Evolutionary conservation across 2,329 filamentous ascomycete species (phyloP).

Genomic region (Dryadomyces quercus-mongolicae): DNA sequence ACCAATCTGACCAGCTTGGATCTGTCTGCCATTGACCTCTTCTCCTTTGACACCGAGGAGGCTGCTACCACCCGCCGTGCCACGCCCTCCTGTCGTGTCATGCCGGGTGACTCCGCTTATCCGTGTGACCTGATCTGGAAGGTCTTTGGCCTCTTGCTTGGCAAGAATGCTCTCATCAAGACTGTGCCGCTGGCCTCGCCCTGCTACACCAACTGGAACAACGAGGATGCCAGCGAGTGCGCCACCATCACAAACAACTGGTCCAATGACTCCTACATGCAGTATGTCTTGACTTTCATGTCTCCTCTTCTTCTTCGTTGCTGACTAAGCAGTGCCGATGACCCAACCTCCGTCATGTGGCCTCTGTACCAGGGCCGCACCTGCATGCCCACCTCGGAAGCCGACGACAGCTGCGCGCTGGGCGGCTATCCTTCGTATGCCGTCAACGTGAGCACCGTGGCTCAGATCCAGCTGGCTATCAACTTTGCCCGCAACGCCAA

Average conservation of each 20-base stretch:
- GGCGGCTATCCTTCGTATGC: constrained; percentile 31
- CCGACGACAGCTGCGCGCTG: constrained; percentile 14
- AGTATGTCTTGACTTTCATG: constrained; percentile 16
- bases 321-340: constrained; percentile 10
- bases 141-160: constrained; percentile 36
- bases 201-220: constrained; percentile 35
- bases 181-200: constrained; percentile 38
- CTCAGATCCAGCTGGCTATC: constrained; percentile 32
- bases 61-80: background rate
- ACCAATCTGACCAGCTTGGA: constrained; percentile 6
- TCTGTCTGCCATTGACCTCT: constrained; percentile 5
- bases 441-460: constrained; percentile 27
- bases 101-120: constrained; percentile 42
- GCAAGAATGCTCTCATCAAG: constrained; percentile 32
- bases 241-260: constrained; percentile 22
- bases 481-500: constrained; percentile 34
- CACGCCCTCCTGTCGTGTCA: constrained; percentile 12
- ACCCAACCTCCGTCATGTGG: constrained; percentile 28
- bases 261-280: constrained; percentile 19
- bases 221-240: constrained; percentile 30
- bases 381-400: constrained; percentile 18
- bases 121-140: constrained; percentile 33
- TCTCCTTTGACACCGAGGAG: constrained; percentile 5
- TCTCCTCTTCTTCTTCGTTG: background rate
- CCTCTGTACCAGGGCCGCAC: constrained; percentile 26